Percentiles rank a stretch among this genome's conserved stretches.
phyloP scores from a whole-genome alignment of 2,329 filamentous ascomycete species.

The Amylocarpus encephaloides region DNA sequence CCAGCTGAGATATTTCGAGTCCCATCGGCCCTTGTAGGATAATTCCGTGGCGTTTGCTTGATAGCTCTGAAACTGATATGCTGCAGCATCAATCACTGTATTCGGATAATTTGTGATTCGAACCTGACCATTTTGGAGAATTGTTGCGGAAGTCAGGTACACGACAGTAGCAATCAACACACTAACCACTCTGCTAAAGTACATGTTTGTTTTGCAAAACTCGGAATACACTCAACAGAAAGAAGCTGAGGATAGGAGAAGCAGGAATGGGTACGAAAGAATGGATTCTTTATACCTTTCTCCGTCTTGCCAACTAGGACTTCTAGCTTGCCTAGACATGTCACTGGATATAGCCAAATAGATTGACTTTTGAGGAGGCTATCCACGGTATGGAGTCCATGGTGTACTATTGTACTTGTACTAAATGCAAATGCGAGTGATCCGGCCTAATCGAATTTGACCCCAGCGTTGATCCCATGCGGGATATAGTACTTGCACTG shows the following conservation, averaged over 20 bases:
- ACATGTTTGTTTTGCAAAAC: constrained; percentile 10
- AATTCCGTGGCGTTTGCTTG: constrained; percentile 46
- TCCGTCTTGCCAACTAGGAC: no score
- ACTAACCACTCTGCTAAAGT: constrained; percentile 6
- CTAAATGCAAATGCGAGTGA: no score
- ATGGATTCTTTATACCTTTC: background rate
- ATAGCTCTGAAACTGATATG: constrained; percentile 42
- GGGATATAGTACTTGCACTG: background rate
- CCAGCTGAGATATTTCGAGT: constrained; percentile 53
- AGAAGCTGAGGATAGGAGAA: background rate
- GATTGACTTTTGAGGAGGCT: background rate
- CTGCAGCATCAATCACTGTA: constrained; percentile 34
- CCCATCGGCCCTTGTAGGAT: constrained; percentile 58
- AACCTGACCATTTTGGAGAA: constrained; percentile 33
- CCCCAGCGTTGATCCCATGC: background rate
- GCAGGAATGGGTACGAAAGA: background rate
- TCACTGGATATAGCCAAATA: background rate
- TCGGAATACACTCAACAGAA: background rate
- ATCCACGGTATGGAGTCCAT: background rate
- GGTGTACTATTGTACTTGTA: background rate
- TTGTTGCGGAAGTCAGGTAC: constrained; percentile 18
- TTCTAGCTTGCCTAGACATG: no score
- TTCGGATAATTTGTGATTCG: constrained; percentile 37
- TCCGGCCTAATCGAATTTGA: constrained; percentile 1
- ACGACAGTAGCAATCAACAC: constrained; percentile 1